Evolutionary conservation across 148 eudicot genomes (phyloP).

Genomic region (Amaranthus palmeri): DNA sequence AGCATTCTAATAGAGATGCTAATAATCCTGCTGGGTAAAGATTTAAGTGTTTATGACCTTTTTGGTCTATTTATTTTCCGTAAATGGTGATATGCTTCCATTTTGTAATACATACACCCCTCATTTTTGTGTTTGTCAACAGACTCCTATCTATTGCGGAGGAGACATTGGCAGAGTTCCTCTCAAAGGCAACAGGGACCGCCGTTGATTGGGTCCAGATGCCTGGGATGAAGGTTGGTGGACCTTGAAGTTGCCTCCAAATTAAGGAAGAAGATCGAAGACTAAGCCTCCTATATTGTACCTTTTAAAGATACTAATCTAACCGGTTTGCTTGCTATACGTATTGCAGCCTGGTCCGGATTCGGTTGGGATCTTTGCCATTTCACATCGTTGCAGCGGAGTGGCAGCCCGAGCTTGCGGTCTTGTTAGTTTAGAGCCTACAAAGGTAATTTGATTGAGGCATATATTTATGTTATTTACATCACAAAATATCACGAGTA

Average conservation of each 20-base stretch:
- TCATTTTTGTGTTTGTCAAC: conserved; percentile 18
- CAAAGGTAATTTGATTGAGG: conserved; percentile 47
- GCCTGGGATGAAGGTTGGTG: conserved; percentile 98
- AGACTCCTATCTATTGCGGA: conserved; percentile 96
- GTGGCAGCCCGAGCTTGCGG: conserved; percentile 99
- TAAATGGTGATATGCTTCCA: neutral
- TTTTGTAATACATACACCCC: conserved; percentile 6
- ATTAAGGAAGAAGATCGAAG: neutral
- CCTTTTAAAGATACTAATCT: neutral
- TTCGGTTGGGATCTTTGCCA: conserved; percentile 96
- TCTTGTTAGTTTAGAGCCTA: conserved; percentile 91
- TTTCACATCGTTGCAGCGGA: conserved; percentile 77
- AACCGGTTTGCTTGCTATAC: conserved; percentile 5
- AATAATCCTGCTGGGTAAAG: conserved; percentile 81
- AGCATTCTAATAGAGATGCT: conserved; percentile 64
- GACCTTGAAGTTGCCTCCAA: neutral
- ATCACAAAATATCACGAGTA: neutral
- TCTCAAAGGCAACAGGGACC: conserved; percentile 99
- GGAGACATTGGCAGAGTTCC: conserved; percentile 99
- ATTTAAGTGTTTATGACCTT: neutral
- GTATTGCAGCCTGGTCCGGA: conserved; percentile 97
- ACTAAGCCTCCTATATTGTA: neutral
- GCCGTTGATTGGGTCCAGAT: conserved; percentile 99
- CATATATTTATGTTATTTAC: neutral
- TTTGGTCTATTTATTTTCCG: conserved; percentile 3